phyloP scores from a whole-genome alignment of 164 flowering plant species.

The Taxillus chinensis region DNA sequence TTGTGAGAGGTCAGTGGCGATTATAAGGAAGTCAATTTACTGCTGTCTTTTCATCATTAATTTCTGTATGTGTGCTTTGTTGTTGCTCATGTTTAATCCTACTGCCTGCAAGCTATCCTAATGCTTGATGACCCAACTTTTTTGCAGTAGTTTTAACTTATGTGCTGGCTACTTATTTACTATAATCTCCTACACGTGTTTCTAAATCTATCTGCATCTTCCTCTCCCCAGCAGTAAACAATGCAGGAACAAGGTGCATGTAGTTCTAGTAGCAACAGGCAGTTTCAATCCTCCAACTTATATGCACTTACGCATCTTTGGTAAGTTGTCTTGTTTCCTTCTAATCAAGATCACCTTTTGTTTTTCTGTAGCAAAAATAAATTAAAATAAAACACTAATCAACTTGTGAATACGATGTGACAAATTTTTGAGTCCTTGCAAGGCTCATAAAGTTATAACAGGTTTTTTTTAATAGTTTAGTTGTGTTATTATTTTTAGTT shows the following conservation, averaged over 20 bases:
- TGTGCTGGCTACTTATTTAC: neutral
- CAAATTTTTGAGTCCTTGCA: neutral
- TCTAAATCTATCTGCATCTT: neutral
- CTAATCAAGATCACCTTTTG: neutral
- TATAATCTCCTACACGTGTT: neutral
- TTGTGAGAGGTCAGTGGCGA: slow-evolving; percentile 8
- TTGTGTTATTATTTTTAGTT: neutral
- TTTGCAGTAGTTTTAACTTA: neutral
- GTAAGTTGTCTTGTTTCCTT: slow-evolving; percentile 22
- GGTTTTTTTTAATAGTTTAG: too few relatives aligned
- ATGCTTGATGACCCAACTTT: neutral
- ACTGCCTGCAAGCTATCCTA: neutral
- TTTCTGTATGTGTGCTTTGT: neutral
- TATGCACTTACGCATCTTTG: slow-evolving; percentile 88
- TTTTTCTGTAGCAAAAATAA: neutral
- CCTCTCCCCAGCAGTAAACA: neutral
- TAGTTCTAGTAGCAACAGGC: slow-evolving; percentile 72
- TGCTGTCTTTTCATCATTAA: neutral
- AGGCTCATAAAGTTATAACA: too few relatives aligned
- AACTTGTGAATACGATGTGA: neutral
- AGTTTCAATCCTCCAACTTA: slow-evolving; percentile 95
- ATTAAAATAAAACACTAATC: neutral
- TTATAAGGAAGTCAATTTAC: slow-evolving; percentile 18
- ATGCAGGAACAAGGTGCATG: slow-evolving; percentile 35
- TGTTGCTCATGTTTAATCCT: slow-evolving; percentile 3